Evolutionary conservation across 1,284 basidiomycete genomes (phyloP), one percentile per base, ranked within the genome.

Genomic region (Naganishia sp.): DNA sequence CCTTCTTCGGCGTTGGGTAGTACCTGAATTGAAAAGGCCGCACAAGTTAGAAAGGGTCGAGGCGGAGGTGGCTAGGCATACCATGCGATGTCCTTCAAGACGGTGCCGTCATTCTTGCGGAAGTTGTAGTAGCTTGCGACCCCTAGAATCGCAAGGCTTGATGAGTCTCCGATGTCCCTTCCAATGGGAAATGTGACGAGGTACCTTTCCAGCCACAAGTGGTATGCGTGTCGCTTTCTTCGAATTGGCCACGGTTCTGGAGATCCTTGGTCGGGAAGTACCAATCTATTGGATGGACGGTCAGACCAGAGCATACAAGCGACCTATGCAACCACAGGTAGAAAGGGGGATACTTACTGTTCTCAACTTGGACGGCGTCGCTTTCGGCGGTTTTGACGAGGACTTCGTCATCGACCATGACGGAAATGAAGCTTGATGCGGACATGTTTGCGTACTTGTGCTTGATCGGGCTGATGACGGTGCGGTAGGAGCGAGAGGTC

Each of bases 21-120:
- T 69, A 76, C 76, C 76, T 77, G 49, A 42, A 39, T n/a, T 16
- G 44, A 23, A 15, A 6, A 39, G 10, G 31, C 25, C 25, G 55
- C 15, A 28, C 36, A 4, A 45, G 18, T 15, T 11, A 52, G 18
- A 11, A 39, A n/a, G 6, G 42, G 10, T 13, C 21, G 39, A 43
- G 10, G 39, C 15, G 31, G n/a, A 50, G 18, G 21, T 21, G 57
- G 3, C 23, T 23, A 1, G 10, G 69, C 74, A 55, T 56, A 76
- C 76, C 76, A 78, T 43, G 75, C 75, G 56, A 76, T 72, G 67
- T 78, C 75, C 56, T 77, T 75, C 65, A 75, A 68, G 3, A 71
- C 56, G n/a, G 74, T 68, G 5, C 76, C 76, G 61, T 75, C 74
- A 18, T 73, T 72, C 15, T 65, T 69, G 50, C 69, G 64, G 63